These are phyloP conservation scores for Coniferiporia sulphurascens DNA, from an alignment of 1,284 basidiomycete species.

Conservation along the genomic window DNA sequence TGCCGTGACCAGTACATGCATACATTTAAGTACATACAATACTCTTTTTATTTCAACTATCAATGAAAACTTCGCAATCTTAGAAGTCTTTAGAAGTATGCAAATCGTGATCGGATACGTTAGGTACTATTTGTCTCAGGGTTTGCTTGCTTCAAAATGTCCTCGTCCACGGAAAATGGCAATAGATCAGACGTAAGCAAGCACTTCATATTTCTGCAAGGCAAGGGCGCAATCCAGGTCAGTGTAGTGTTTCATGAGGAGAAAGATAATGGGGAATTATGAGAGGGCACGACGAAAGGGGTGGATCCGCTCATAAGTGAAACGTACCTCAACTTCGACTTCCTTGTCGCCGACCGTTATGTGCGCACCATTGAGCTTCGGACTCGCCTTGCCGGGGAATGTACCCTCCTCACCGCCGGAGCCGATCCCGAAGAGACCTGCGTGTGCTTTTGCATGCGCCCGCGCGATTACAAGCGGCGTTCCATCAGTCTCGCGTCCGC, in stretches of 20 bases:
- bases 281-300: background rate
- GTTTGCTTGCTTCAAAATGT: too few relatives aligned
- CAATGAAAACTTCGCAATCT: too few relatives aligned
- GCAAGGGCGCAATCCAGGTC: background rate
- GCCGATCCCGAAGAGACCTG: constrained; percentile 11
- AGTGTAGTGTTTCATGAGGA: background rate
- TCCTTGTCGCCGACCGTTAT: constrained; percentile 47
- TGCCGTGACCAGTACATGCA: too few relatives aligned
- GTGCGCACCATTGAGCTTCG: constrained; percentile 49
- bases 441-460: constrained; percentile 30
- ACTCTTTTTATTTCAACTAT: too few relatives aligned
- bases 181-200: background rate
- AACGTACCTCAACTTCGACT: constrained; percentile 38
- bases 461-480: constrained; percentile 55
- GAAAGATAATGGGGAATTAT: background rate
- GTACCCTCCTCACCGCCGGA: constrained; percentile 39
- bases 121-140: too few relatives aligned
- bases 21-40: too few relatives aligned
- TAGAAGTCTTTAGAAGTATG: too few relatives aligned
- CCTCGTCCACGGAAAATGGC: too few relatives aligned
- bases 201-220: background rate
- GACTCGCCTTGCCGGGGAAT: constrained; percentile 61
- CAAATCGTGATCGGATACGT: too few relatives aligned
- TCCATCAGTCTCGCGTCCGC: constrained; percentile 60
- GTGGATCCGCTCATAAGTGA: background rate